A percentile compares a stretch with the other conserved stretches of the same genome.
Evolutionary conservation across 2,329 filamentous ascomycete genomes (phyloP).

Genomic region (Bipolaris oryzae): DNA sequence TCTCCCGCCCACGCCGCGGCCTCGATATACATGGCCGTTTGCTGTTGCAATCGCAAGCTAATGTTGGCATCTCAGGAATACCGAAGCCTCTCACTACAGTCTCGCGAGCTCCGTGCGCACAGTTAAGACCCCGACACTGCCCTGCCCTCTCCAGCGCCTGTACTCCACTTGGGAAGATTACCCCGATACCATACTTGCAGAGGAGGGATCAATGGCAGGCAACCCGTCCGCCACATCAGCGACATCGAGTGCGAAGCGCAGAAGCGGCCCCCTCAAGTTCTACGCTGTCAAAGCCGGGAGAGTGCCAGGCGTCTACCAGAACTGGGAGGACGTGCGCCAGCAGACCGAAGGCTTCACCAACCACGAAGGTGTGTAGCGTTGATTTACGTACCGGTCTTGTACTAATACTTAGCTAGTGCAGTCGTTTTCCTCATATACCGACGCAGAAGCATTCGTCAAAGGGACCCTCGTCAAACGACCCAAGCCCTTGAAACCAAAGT

Average conservation of each 20-base stretch:
- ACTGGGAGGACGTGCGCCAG: conserved; percentile 66
- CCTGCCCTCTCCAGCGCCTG: neutral
- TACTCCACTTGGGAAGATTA: conserved; percentile 8
- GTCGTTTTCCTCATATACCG: conserved; percentile 73
- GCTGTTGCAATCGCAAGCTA: neutral
- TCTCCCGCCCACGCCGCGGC: neutral
- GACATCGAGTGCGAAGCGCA: conserved; percentile 58
- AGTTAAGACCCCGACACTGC: neutral
- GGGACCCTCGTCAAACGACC: conserved; percentile 53
- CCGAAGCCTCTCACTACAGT: neutral
- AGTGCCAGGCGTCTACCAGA: conserved; percentile 66
- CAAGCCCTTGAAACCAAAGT: conserved; percentile 56
- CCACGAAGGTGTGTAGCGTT: conserved; percentile 42
- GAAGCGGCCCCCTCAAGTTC: conserved; percentile 62
- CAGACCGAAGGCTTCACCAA: conserved; percentile 64
- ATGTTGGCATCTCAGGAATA: neutral
- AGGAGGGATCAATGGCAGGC: conserved; percentile 24
- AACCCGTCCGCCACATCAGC: conserved; percentile 31
- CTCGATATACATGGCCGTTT: neutral
- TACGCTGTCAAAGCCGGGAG: conserved; percentile 68
- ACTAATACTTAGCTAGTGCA: conserved; percentile 64
- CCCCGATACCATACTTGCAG: conserved; percentile 5
- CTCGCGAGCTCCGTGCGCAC: neutral
- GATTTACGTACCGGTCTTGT: neutral
- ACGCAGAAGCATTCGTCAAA: conserved; percentile 81